Percentiles rank a stretch among this genome's conserved stretches.
Conservation (phyloP, 1,284 basidiomycete species). For the Cerrena zonata region DNA sequence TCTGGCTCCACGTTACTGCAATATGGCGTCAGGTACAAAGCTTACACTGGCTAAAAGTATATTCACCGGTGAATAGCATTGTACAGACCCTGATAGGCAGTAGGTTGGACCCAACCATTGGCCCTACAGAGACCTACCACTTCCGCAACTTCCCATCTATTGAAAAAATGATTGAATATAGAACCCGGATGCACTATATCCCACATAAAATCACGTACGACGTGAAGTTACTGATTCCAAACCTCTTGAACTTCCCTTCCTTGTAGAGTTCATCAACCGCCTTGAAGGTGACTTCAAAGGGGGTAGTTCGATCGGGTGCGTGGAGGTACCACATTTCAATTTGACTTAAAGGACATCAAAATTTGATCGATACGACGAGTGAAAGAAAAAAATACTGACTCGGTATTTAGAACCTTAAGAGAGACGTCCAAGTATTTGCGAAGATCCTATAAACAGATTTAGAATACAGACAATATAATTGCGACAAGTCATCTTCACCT, state of each 20-base stretch:
- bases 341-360: conserved; percentile 9
- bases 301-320: conserved; percentile 44
- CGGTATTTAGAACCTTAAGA: conserved; percentile 40
- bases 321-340: conserved; percentile 54
- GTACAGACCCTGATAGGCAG: conserved; percentile 65
- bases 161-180: too few relatives aligned
- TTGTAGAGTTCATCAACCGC: conserved; percentile 46
- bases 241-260: conserved; percentile 38
- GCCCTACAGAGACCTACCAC: conserved; percentile 52
- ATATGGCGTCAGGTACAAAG: too few relatives aligned
- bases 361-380: not conserved
- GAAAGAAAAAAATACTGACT: conserved; percentile 26
- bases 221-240: conserved; percentile 52
- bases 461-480: too few relatives aligned
- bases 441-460: conserved; percentile 31
- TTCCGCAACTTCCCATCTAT: conserved; percentile 56
- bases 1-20: conserved; percentile 46
- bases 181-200: too few relatives aligned
- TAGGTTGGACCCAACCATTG: conserved; percentile 56
- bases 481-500: too few relatives aligned
- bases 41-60: not conserved
- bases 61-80: conserved; percentile 44
- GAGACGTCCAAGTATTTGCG: conserved; percentile 41
- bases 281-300: conserved; percentile 43
- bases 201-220: conserved; percentile 28